Base-by-base conservation (phyloP, 805 yeast species). In the Yamadazyma nakazawae region DNA sequence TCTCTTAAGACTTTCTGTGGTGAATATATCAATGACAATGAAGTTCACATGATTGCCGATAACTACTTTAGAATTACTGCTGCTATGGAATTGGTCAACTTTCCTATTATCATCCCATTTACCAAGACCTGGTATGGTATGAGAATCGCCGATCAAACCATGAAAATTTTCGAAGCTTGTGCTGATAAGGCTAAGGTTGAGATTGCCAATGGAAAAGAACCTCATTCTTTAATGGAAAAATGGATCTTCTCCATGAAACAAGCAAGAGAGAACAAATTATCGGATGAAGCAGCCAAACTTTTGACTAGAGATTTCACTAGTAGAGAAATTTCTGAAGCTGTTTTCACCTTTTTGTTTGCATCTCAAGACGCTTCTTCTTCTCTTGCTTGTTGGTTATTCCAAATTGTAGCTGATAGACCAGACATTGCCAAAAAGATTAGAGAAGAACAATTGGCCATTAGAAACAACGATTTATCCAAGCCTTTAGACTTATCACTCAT, bases 81-180 rank as follows among this genome's bases (percentile, higher is more conserved):
- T 50, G 99, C 99, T 24, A 78, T 94, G 62, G 99, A 94, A 72
- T 80, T 94, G 55, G 99, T 94, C 52, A 94, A 94, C 75, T 94
- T 94, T 82, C 99, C 99, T 52, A 88, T 94, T 59, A 92, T 94
- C 54, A 67, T 94, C 41, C 99, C 99, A 26, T 94, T 78, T 76
- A 90, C 99, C 51, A 94, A 92, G 74, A 85, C 99, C 31, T 94
- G 99, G 99, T 88, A 91, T 68, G 99, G 99, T 55, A 85, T 88
- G 74, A 82, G 78, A 63, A 86, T 91, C 60, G 96, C 97, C 47
- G 96, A 94, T 64, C 81, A 84, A 76, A 88, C 96, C 14, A 92
- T 94, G 97, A 84, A 81, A 57, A 84, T 89, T 57, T 90, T 94
- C 59, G 97, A 84, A 61, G 69, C 68, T 24, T 92, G 98, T 75